Base-by-base conservation (phyloP, 805 yeast genomes). In the Saccharomyces eubayanus region DNA sequence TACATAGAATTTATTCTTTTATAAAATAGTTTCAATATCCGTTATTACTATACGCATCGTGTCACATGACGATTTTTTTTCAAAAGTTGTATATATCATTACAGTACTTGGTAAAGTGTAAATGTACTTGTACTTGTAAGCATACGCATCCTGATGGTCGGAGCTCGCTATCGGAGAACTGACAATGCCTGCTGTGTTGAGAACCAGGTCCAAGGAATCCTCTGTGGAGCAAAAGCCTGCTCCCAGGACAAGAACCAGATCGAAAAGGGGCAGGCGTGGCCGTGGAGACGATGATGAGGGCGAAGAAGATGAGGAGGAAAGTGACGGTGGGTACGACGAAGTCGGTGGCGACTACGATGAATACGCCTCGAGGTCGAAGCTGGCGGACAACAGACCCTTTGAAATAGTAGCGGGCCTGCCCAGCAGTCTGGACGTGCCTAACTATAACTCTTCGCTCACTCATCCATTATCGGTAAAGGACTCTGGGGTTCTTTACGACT, bases 401-500 rank as follows among this genome's bases (percentile, higher is more conserved):
- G 83, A 82, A 57, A 78, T 81, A 5, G 71, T 83, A 2, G 80
- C 83, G 29, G 83, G 80, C 2, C 67, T 88, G 1, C 96, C 97
- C 0, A 77, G 88, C 10, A 82, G 92, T 0, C 70, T 68, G 48
- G 80, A 77, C 21, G 70, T 72, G 21, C 95, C 97, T 1, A 59
- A 64, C 21, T 69, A 67, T 54, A 80, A 81, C 61, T 75, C 81
- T 1, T 74, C 80, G 2, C 70, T 90, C 28, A 79, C 79, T 29
- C 79, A 80, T 57, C 87, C 96, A 1, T 71, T 89, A 27, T 77
- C 87, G 0, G 76, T 85, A 10, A 81, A 81, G 62, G 96, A 88
- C 61, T 77, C 89, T 48, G 89, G 88, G 0, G 85, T 85, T 0
- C 65, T 87, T 8, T 85, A 86, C 62, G 77, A 81, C 30, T 83